Evolutionary conservation across 306 rosid genomes (phyloP).

Genomic region (Prunus davidiana): DNA sequence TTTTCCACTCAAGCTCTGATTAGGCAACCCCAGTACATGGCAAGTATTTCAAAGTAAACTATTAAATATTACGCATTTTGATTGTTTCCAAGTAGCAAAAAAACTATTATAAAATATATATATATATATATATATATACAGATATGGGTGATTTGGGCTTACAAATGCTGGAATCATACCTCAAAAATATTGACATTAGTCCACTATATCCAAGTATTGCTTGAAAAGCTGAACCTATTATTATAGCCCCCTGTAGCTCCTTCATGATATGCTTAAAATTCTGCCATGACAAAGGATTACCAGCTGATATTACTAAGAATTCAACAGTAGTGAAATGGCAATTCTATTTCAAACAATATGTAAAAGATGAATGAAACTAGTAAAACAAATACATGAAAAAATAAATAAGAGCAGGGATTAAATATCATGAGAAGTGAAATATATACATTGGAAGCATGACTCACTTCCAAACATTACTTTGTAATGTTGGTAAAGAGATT

Average conservation of each 20-base stretch:
- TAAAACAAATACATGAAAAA: not conserved
- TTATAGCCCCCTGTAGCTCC: constrained; percentile 97
- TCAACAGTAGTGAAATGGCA: not conserved
- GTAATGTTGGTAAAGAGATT: too few species aligned
- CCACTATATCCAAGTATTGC: constrained; percentile 91
- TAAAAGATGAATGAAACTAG: not conserved
- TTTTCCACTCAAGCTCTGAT: not conserved
- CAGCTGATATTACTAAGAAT: not conserved
- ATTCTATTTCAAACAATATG: not conserved
- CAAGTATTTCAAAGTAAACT: constrained; percentile 9
- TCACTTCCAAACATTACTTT: too few species aligned
- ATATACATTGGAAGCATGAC: too few species aligned
- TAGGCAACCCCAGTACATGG: constrained; percentile 1
- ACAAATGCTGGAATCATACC: constrained; percentile 43
- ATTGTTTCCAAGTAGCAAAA: not conserved
- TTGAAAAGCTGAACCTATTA: constrained; percentile 88
- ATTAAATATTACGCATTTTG: not conserved
- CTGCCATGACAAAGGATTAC: constrained; percentile 39
- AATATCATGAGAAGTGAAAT: too few species aligned
- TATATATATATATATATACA: not conserved
- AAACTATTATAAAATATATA: not conserved
- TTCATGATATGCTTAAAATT: constrained; percentile 94
- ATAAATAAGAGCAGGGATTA: too few species aligned
- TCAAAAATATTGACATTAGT: constrained; percentile 77
- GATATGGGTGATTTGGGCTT: not conserved